Percentiles rank a stretch among this genome's conserved stretches.
These are phyloP conservation scores for Apiospora aurea DNA, from an alignment of 2,329 filamentous ascomycete species.

Conservation along the genomic window DNA sequence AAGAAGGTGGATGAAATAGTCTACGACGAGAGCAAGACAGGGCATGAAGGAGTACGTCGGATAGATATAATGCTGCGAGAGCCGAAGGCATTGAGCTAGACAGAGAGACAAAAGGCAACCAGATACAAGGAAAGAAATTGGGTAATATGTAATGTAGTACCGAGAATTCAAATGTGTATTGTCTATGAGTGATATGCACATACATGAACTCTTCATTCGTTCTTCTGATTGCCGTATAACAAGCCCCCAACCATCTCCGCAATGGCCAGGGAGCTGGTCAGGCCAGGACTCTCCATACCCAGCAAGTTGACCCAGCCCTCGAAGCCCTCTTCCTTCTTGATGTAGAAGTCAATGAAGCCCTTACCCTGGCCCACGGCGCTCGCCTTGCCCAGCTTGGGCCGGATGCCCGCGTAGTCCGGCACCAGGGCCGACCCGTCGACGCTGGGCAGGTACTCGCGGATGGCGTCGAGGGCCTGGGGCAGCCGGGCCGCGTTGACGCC, in stretches of 20 bases:
- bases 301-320: constrained; percentile 87
- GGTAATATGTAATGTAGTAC: not conserved
- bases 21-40: constrained; percentile 27
- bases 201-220: not conserved
- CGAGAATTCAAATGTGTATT: no score
- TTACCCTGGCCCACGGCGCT: constrained; percentile 68
- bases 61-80: constrained; percentile 27
- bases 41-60: constrained; percentile 24
- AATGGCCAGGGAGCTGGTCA: constrained; percentile 88
- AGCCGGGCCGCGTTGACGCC: constrained; percentile 70
- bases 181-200: not conserved
- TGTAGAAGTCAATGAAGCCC: constrained; percentile 84
- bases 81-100: constrained; percentile 7
- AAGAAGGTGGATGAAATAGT: constrained; percentile 26
- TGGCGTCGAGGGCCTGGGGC: constrained; percentile 73
- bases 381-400: constrained; percentile 77
- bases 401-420: constrained; percentile 89
- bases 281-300: constrained; percentile 90
- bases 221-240: constrained; percentile 49
- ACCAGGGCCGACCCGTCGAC: constrained; percentile 71
- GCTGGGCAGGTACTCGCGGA: constrained; percentile 78
- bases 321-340: constrained; percentile 78
- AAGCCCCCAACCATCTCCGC: constrained; percentile 73
- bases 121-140: not conserved
- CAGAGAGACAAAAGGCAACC: not conserved